phyloP scores from a whole-genome alignment of 805 yeast genomes.

The Wickerhamomyces chambardii region DNA sequence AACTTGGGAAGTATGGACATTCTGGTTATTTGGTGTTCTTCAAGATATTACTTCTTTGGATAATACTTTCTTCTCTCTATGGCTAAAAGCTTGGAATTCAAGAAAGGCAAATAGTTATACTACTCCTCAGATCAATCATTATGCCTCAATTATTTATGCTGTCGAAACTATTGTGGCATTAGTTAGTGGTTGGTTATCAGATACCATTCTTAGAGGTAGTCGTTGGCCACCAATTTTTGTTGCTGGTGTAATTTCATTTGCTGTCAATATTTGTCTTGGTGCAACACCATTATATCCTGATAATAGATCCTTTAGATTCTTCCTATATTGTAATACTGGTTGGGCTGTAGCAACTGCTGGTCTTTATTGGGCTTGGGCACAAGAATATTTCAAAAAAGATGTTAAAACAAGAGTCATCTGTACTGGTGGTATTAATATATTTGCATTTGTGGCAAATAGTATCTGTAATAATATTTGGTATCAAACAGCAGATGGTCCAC shows the following conservation, averaged over 20 bases:
- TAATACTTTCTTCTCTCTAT: slow-evolving; percentile 1
- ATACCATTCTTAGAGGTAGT: slow-evolving; percentile 6
- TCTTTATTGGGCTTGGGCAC: slow-evolving; percentile 5
- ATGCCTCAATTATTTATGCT: slow-evolving; percentile 2
- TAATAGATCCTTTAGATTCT: slow-evolving; percentile 4
- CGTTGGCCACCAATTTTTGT: slow-evolving; percentile 3
- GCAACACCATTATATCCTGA: slow-evolving; percentile 6
- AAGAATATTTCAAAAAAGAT: slow-evolving; percentile 6
- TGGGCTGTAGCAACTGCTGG: slow-evolving; percentile 4
- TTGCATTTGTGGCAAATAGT: no score
- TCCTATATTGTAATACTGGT: slow-evolving; percentile 4
- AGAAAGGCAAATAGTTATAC: neutral
- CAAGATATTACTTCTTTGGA: neutral
- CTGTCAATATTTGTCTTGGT: slow-evolving; percentile 2
- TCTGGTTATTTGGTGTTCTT: slow-evolving; percentile 1
- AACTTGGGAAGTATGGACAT: neutral
- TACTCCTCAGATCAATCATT: slow-evolving; percentile 5
- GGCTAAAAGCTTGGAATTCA: slow-evolving; percentile 5
- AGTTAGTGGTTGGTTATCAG: slow-evolving; percentile 4
- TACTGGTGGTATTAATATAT: no score
- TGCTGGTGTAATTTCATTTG: slow-evolving; percentile 2
- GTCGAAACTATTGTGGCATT: slow-evolving; percentile 2
- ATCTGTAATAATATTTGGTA: no score
- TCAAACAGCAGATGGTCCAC: no score
- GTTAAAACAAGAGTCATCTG: slow-evolving; percentile 6